Evolutionary conservation across 768 basidiomycete genomes (phyloP), one percentile per base, ranked within the genome.

Genomic region (Kondoa malvinella): DNA sequence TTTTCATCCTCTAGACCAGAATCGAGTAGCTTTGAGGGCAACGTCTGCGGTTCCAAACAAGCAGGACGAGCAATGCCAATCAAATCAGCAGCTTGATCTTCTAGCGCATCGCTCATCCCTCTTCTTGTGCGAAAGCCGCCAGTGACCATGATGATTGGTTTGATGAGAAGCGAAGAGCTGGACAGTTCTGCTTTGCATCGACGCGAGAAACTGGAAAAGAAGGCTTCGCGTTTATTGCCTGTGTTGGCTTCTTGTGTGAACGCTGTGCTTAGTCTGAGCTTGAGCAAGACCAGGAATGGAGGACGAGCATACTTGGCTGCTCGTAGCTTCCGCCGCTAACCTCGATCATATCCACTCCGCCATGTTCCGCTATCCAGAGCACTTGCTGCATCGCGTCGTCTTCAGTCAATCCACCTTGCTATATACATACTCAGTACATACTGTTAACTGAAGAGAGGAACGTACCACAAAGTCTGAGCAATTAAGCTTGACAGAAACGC

Each of bases 281-380:
- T 64, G 66, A 75, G 74, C 71, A 77, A 79, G 34, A 72, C 66
- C 32, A 8, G 15, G 4, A 26, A 25, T 14, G 8, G n/a, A 26
- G 63, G 14, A 14, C 58, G 21, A 68, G 27, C 26, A 68, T 68
- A 33, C 50, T 56, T 15, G 87, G 86, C 21, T 81, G 82, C 73
- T 89, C 87, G 71, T 92, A 94, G 74, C 86, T 85, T 0, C 90
- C 90, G 1, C 90, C 90, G 66, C 86, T 88, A 68, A 94, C 83
- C 76, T 94, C 90, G 64, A 94, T 83, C 73, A 90, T 87, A 75
- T 94, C 90, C 2, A 92, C 73, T 21, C 78, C 77, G 0, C 81
- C 81, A 84, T 88, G 88, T 50, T 76, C 74, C 0, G 85, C 82
- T 31, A 91, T 83, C 50, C 80, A 75, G 21, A 77, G 76, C 15